Conservation (phyloP, 371 early-diverging fungal genomes). For the Massospora cicadina region DNA sequence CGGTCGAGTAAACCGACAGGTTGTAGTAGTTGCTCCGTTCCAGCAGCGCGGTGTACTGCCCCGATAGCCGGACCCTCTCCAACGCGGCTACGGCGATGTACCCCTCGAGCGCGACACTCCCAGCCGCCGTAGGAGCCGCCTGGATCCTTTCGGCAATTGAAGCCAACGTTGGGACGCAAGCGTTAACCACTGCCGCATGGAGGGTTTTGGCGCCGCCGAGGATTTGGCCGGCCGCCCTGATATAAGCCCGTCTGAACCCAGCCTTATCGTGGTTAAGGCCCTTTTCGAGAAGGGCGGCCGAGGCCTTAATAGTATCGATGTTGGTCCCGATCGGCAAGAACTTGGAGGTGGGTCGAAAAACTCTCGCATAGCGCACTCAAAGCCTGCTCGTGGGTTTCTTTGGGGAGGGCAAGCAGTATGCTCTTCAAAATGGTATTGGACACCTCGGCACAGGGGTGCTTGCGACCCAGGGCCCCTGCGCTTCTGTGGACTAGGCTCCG, state of each 20-base stretch:
- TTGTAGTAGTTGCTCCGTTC: not conserved
- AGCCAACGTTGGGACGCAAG: slow-evolving; percentile 21
- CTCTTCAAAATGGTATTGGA: not conserved
- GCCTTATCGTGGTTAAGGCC: slow-evolving; percentile 8
- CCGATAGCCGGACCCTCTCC: slow-evolving; percentile 7
- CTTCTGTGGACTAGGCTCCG: not conserved
- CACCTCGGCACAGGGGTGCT: not conserved
- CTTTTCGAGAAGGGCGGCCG: not conserved
- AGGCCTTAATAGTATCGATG: slow-evolving; percentile 1
- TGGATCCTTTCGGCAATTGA: slow-evolving; percentile 35
- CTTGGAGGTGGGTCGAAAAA: not conserved
- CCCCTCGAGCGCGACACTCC: slow-evolving; percentile 52
- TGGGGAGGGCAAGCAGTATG: not conserved
- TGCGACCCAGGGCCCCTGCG: not conserved
- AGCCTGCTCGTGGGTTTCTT: slow-evolving; percentile 9
- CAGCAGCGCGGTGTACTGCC: not conserved
- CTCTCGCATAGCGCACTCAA: not conserved
- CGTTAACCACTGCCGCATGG: slow-evolving; percentile 22
- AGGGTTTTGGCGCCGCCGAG: slow-evolving; percentile 16
- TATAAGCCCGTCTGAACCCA: not conserved
- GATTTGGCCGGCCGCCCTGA: slow-evolving; percentile 1
- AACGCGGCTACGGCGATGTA: slow-evolving; percentile 36
- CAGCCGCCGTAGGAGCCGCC: slow-evolving; percentile 37
- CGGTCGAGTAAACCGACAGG: slow-evolving; percentile 11
- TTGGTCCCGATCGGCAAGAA: not conserved